Evolutionary conservation across 345 rosid genomes (phyloP).

Genomic region (Hypericum perforatum): DNA sequence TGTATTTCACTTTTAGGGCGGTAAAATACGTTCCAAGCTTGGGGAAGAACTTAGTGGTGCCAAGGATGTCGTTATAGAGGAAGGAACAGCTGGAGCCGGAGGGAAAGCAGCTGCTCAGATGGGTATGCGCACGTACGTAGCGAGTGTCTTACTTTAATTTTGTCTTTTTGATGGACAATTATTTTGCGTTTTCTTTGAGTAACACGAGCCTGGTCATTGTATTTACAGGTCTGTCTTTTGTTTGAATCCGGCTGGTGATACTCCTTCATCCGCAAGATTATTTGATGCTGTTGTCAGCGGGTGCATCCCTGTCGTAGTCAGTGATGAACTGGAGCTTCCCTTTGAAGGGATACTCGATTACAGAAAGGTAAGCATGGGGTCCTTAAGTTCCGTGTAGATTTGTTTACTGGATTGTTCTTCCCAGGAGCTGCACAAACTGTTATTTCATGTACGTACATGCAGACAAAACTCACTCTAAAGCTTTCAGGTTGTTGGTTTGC

Average conservation of each 20-base stretch:
- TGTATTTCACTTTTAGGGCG: slow-evolving; percentile 48
- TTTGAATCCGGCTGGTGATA: slow-evolving; percentile 94
- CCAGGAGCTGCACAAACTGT: no score
- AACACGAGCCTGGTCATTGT: slow-evolving; percentile 12
- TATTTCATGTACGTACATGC: no score
- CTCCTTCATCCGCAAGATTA: slow-evolving; percentile 92
- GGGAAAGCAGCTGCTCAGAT: slow-evolving; percentile 75
- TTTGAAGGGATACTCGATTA: slow-evolving; percentile 92
- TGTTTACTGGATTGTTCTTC: no score
- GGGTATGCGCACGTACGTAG: slow-evolving; percentile 75
- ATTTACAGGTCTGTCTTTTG: slow-evolving; percentile 67
- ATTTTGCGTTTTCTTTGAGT: not conserved
- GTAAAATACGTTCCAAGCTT: slow-evolving; percentile 82
- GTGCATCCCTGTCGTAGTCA: slow-evolving; percentile 85
- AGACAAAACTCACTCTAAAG: no score
- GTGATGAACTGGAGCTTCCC: slow-evolving; percentile 92
- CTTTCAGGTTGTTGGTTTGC: no score
- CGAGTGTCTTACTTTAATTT: not conserved
- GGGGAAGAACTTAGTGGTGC: slow-evolving; percentile 55
- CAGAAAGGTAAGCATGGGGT: slow-evolving; percentile 39
- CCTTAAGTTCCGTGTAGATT: no score
- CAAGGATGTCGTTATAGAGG: slow-evolving; percentile 51
- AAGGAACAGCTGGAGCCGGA: slow-evolving; percentile 76
- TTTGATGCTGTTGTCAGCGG: slow-evolving; percentile 97
- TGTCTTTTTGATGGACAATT: not conserved